Evolutionary conservation across 495 filamentous ascomycete genomes (phyloP).

Genomic region (Xylaria nigripes): DNA sequence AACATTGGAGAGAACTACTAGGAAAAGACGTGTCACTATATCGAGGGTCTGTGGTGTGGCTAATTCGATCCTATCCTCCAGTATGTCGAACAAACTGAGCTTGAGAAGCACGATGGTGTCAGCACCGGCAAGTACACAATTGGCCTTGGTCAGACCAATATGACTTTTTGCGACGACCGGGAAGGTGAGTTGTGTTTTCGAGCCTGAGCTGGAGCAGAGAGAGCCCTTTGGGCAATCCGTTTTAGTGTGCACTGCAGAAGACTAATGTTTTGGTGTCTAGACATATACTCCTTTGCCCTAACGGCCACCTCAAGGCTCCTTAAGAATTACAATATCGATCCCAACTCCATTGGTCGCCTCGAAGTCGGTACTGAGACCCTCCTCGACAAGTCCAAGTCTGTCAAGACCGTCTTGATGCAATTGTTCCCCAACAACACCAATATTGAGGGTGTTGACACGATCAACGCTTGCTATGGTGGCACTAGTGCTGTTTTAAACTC

Average conservation of each 20-base stretch:
- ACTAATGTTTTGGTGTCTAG: constrained; percentile 36
- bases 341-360: constrained; percentile 79
- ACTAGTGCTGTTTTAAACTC: constrained; percentile 97
- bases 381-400: constrained; percentile 98
- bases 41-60: constrained; percentile 6
- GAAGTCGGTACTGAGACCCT: constrained; percentile 98
- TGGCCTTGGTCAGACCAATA: constrained; percentile 97
- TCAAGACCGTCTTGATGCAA: constrained; percentile 99
- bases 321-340: constrained; percentile 88
- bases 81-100: constrained; percentile 93
- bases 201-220: neutral
- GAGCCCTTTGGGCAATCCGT: constrained; percentile 14
- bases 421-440: constrained; percentile 83
- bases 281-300: constrained; percentile 95
- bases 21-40: neutral
- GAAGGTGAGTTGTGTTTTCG: constrained; percentile 60
- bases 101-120: constrained; percentile 98
- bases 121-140: constrained; percentile 95
- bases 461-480: constrained; percentile 98
- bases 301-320: constrained; percentile 84
- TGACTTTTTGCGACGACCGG: constrained; percentile 99
- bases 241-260: neutral
- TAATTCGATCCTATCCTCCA: constrained; percentile 35
- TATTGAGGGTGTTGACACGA: constrained; percentile 90
- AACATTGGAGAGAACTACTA: neutral